Base-by-base conservation (phyloP, 257 asterid genomes). In the Solanum pennellii region DNA sequence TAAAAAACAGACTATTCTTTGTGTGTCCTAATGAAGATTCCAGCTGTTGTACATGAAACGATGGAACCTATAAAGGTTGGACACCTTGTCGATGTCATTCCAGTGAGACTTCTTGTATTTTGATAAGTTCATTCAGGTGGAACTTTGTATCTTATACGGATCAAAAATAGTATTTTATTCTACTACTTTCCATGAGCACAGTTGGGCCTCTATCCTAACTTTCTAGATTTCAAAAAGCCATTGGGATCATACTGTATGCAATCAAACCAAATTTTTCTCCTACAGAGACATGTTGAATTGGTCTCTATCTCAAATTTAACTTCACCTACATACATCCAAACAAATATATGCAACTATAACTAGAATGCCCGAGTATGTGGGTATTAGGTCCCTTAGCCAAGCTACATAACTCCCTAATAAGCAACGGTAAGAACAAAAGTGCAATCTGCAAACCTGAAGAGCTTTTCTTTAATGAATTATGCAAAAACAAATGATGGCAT, bases 401-500 rank as follows among this genome's bases (percentile, higher is more conserved):
- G 60, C 60, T 45, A 42, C 37, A 42, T 76, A 13, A 27, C 60
- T 27, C 65, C 41, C 66, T 15, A 45, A 25, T 27, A 9, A 79
- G n/a, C n/a, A 45, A 79, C 39, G 39, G 39, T 37, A 37, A 37
- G 39, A 37, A 37, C 39, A 37, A 37, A 37, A 37, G 7, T 1
- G 76, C 27, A 41, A 31, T 47, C 88, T 77, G 89, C 84, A 88
- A 76, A 97, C 99, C 99, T 93, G 99, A 94, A 37, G 98, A 68
- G 89, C 93, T 94, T 92, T 91, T 87, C 92, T 93, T 94, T 91
- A 95, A 88, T 23, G 99, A 97, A 39, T 94, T 86, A 90, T 97
- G 98, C 90, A 97, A 92, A 89, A 94, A 93, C 92, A 97, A 89
- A 92, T 95, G 97, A 91, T 95, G 99, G 88, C 93, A 95, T 69